Conservation (phyloP, 2,329 filamentous ascomycete genomes). For the Aspergillus japonicus region DNA sequence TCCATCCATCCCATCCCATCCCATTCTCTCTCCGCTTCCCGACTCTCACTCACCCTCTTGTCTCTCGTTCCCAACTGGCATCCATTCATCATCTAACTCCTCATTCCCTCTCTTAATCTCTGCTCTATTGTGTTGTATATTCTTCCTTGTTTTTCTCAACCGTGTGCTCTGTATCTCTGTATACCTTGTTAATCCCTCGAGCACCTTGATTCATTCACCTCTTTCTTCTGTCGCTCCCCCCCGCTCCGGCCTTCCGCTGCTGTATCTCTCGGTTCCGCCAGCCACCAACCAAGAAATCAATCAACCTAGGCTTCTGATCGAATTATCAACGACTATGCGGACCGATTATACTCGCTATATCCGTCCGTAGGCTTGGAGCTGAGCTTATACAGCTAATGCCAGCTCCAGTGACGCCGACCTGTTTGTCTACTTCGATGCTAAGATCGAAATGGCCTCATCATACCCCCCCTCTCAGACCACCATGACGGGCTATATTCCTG, state of each 20-base stretch:
- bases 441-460: constrained; percentile 31
- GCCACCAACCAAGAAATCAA: neutral
- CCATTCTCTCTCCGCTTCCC: neutral
- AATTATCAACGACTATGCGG: constrained; percentile 1
- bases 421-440: constrained; percentile 20
- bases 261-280: neutral
- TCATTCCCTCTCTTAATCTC: too few relatives aligned
- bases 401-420: constrained; percentile 6
- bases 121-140: neutral
- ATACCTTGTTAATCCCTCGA: neutral
- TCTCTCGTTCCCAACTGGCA: too few relatives aligned
- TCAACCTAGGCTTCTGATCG: neutral
- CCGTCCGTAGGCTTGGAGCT: constrained; percentile 11
- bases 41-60: too few relatives aligned
- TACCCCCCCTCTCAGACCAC: constrained; percentile 31
- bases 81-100: too few relatives aligned
- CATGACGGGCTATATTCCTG: constrained; percentile 28
- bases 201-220: neutral
- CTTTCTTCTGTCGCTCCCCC: neutral
- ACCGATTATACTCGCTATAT: constrained; percentile 6
- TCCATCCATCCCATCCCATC: neutral
- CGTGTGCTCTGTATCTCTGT: neutral
- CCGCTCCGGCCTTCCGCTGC: neutral
- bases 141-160: neutral
- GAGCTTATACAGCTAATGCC: constrained; percentile 20